Evolutionary conservation across 1,139 yeast genomes (phyloP).

Genomic region (Entelexis paramagnoliae): DNA sequence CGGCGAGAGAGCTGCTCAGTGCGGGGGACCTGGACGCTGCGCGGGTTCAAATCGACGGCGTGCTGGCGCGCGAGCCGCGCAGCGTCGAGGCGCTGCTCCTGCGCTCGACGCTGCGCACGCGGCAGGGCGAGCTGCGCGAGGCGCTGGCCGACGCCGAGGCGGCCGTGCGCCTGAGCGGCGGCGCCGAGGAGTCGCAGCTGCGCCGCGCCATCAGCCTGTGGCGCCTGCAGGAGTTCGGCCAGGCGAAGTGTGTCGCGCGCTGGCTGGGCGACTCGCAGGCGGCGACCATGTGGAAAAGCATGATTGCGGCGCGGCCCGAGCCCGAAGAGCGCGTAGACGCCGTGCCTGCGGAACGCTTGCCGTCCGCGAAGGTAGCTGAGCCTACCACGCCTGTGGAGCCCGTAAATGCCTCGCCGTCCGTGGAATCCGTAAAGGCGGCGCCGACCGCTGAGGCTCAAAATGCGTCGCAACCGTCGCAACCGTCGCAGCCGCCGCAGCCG

Average conservation of each 20-base stretch:
- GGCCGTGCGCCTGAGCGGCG: slow-evolving; percentile 47
- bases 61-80: slow-evolving; percentile 6
- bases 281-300: slow-evolving; percentile 46
- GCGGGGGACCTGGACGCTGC: slow-evolving; percentile 35
- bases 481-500: background rate
- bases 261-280: slow-evolving; percentile 38
- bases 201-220: slow-evolving; percentile 38
- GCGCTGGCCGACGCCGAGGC: slow-evolving; percentile 46
- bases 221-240: slow-evolving; percentile 37
- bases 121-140: slow-evolving; percentile 40
- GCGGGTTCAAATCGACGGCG: slow-evolving; percentile 30
- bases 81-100: slow-evolving; percentile 15
- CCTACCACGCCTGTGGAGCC: too few species aligned
- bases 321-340: slow-evolving; percentile 24
- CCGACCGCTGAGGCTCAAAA: background rate
- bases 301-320: slow-evolving; percentile 33
- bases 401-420: too few species aligned
- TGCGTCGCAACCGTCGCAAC: background rate
- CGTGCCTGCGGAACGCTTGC: slow-evolving; percentile 20
- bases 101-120: slow-evolving; percentile 48
- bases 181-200: slow-evolving; percentile 45
- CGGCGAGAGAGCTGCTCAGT: slow-evolving; percentile 33
- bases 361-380: too few species aligned
- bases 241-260: slow-evolving; percentile 38
- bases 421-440: background rate